Evolutionary conservation across 345 rosid species (phyloP).

Genomic region (Kernera saxatilis): DNA sequence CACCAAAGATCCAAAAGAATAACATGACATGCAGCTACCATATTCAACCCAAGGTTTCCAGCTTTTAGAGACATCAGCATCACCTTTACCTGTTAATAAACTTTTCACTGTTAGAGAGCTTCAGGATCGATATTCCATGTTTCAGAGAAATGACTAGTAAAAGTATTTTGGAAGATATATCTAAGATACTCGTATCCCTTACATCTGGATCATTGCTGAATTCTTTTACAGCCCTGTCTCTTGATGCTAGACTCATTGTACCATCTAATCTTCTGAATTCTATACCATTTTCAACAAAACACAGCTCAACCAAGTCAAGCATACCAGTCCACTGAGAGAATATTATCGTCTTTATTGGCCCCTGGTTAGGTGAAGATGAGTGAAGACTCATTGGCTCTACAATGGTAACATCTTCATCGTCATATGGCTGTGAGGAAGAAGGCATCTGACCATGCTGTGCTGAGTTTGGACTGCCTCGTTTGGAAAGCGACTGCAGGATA

Average conservation of each 20-base stretch:
- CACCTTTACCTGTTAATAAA: constrained; percentile 48
- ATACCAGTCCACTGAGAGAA: constrained; percentile 96
- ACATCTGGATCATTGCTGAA: constrained; percentile 79
- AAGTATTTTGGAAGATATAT: background rate
- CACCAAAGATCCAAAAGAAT: constrained; percentile 94
- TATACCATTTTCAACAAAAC: constrained; percentile 43
- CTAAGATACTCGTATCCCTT: constrained; percentile 15
- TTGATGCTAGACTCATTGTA: constrained; percentile 67
- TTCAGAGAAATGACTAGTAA: background rate
- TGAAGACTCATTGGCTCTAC: constrained; percentile 34
- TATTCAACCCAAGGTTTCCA: constrained; percentile 90
- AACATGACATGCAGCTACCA: constrained; percentile 95
- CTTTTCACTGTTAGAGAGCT: constrained; percentile 4
- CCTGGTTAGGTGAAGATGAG: constrained; percentile 38
- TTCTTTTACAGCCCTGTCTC: constrained; percentile 86
- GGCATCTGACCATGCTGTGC: constrained; percentile 34
- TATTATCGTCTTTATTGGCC: constrained; percentile 71
- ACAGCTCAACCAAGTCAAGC: constrained; percentile 73
- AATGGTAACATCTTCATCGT: constrained; percentile 32
- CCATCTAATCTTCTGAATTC: constrained; percentile 89
- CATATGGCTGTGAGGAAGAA: constrained; percentile 28
- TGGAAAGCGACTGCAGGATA: constrained; percentile 51
- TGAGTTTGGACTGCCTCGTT: constrained; percentile 29
- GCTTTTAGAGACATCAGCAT: constrained; percentile 96
- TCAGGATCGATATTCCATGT: background rate